phyloP scores from a whole-genome alignment of 306 rosid species.

The Hippophae tibetana region DNA sequence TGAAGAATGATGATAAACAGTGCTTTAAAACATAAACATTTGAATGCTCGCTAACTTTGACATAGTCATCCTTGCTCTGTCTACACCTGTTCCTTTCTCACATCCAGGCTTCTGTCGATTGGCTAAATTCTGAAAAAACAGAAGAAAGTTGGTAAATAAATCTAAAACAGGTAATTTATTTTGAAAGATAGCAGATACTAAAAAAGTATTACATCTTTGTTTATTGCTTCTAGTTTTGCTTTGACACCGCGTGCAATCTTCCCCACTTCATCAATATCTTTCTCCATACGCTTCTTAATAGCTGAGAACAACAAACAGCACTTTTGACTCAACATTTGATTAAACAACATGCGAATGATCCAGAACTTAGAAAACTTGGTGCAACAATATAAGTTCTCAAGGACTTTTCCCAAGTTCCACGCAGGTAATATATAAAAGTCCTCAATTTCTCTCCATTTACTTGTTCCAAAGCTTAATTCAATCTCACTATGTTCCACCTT shows the following conservation, averaged over 20 bases:
- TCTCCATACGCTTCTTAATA: slow-evolving; percentile 94
- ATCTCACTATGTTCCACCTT: no score
- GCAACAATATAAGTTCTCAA: slow-evolving; percentile 6
- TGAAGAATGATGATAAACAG: neutral
- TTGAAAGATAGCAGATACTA: slow-evolving; percentile 12
- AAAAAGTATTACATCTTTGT: slow-evolving; percentile 55
- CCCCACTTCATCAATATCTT: slow-evolving; percentile 93
- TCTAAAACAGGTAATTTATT: neutral
- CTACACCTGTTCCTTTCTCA: slow-evolving; percentile 74
- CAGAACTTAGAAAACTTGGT: neutral
- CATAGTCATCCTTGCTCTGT: slow-evolving; percentile 81
- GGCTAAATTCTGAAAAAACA: slow-evolving; percentile 41
- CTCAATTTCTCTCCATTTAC: neutral
- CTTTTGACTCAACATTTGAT: neutral
- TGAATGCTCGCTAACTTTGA: slow-evolving; percentile 49
- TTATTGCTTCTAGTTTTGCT: slow-evolving; percentile 67
- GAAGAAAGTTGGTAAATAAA: slow-evolving; percentile 12
- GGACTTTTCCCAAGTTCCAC: neutral
- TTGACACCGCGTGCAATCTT: slow-evolving; percentile 78
- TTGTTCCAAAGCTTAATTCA: neutral
- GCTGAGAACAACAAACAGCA: slow-evolving; percentile 35
- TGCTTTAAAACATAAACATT: slow-evolving; percentile 10
- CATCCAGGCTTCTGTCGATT: slow-evolving; percentile 77
- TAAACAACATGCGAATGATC: slow-evolving; percentile 1
- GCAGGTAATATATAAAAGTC: neutral